phyloP scores from a whole-genome alignment of 208 protist genomes.

The Blastocrithidia nonstop region DNA sequence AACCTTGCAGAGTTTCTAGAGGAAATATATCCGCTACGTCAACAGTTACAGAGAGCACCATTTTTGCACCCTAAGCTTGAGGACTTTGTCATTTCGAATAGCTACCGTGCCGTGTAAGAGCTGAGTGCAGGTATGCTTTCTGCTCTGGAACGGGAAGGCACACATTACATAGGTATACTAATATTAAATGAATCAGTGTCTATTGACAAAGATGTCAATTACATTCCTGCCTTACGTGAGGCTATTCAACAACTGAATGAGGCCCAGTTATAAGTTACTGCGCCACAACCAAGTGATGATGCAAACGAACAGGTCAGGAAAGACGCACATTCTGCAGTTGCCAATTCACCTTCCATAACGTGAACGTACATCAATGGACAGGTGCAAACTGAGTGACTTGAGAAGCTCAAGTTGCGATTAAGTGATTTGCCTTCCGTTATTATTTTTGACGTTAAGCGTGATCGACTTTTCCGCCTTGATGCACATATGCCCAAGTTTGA shows the following conservation, averaged over 20 bases:
- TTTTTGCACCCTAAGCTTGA: constrained; percentile 23
- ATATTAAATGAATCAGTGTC: constrained; percentile 23
- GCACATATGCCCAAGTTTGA: constrained; percentile 41
- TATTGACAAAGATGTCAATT: constrained; percentile 23
- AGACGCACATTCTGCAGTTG: constrained; percentile 12
- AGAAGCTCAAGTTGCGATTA: constrained; percentile 32
- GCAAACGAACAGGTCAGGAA: constrained; percentile 2
- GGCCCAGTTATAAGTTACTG: constrained; percentile 3
- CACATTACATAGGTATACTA: constrained; percentile 53
- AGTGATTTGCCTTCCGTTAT: constrained; percentile 57
- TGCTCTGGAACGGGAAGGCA: constrained; percentile 15
- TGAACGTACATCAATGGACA: constrained; percentile 43
- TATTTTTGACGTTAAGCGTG: constrained; percentile 51
- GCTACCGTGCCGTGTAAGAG: constrained; percentile 67
- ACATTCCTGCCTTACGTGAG: constrained; percentile 52
- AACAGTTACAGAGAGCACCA: no score
- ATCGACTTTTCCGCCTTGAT: constrained; percentile 49
- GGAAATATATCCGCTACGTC: no score
- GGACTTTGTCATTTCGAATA: constrained; percentile 27
- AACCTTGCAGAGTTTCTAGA: no score
- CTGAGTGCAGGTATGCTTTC: constrained; percentile 25
- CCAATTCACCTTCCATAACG: constrained; percentile 15
- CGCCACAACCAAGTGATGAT: not conserved
- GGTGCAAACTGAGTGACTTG: constrained; percentile 27
- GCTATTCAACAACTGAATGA: constrained; percentile 35